Percentiles rank a stretch among this genome's conserved stretches.
Conservation (phyloP, 768 basidiomycete species). For the Paxillus ammoniavirescens region DNA sequence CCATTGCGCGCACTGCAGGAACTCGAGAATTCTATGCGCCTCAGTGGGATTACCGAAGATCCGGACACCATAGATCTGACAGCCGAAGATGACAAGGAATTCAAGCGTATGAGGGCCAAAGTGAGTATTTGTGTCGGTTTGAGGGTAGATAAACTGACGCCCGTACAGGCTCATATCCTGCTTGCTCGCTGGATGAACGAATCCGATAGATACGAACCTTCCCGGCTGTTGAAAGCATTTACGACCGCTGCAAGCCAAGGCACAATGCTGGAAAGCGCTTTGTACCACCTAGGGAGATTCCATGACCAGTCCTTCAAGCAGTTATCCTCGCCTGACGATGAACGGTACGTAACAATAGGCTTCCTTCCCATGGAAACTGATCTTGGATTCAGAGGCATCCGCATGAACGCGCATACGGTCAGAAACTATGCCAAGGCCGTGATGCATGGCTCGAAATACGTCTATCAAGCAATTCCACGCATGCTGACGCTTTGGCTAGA, state of each 20-base stretch:
- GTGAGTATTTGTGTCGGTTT: slow-evolving; percentile 34
- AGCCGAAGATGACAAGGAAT: slow-evolving; percentile 44
- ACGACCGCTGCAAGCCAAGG: slow-evolving; percentile 47
- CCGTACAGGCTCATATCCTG: slow-evolving; percentile 65
- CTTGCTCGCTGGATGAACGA: slow-evolving; percentile 93
- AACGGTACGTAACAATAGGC: slow-evolving; percentile 41
- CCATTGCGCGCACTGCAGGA: slow-evolving; percentile 84
- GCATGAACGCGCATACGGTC: slow-evolving; percentile 66
- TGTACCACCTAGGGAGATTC: slow-evolving; percentile 85
- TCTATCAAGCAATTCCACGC: slow-evolving; percentile 93
- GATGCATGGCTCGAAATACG: slow-evolving; percentile 84
- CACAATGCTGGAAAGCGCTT: slow-evolving; percentile 74
- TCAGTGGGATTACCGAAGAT: slow-evolving; percentile 46
- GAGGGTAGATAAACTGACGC: background rate
- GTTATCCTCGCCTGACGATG: slow-evolving; percentile 49
- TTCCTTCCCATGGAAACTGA: background rate
- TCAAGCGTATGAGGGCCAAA: slow-evolving; percentile 66
- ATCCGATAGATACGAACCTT: slow-evolving; percentile 73
- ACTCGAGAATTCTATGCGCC: slow-evolving; percentile 69
- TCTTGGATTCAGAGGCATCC: slow-evolving; percentile 45
- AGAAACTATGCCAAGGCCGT: slow-evolving; percentile 70
- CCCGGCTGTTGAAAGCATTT: slow-evolving; percentile 60
- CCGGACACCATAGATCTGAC: slow-evolving; percentile 57
- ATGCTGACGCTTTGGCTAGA: slow-evolving; percentile 95
- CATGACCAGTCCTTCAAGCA: slow-evolving; percentile 76